These are phyloP conservation scores for Rhizophagus clarus DNA, from an alignment of 192 early-diverging fungal species.

Conservation along the genomic window DNA sequence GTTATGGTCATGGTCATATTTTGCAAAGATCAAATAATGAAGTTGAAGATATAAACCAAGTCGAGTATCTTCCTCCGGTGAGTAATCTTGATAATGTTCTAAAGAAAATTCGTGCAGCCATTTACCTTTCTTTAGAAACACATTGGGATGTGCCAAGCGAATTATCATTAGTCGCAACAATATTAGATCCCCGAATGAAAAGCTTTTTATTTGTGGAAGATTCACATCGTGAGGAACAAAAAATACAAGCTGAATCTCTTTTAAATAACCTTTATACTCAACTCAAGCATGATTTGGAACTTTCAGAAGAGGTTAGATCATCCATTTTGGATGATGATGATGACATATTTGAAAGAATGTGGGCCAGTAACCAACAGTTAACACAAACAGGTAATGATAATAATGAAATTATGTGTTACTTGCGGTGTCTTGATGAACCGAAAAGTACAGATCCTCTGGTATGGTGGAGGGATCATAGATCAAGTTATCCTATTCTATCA, in stretches of 20 bases:
- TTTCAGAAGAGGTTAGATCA: neutral
- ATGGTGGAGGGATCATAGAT: constrained; percentile 24
- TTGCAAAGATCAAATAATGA: neutral
- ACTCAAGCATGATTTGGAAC: neutral
- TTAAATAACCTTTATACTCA: neutral
- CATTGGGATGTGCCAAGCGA: neutral
- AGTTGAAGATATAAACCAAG: neutral
- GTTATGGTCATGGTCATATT: neutral
- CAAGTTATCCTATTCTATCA: constrained; percentile 20
- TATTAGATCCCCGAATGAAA: constrained; percentile 1
- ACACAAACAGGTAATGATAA: neutral
- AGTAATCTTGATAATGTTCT: neutral
- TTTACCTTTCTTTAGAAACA: neutral
- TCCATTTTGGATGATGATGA: neutral
- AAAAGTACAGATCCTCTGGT: constrained; percentile 11
- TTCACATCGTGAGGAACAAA: neutral
- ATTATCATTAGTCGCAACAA: neutral
- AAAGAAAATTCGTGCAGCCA: neutral
- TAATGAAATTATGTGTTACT: neutral
- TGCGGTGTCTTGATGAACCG: neutral
- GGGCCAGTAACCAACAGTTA: neutral
- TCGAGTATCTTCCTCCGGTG: neutral
- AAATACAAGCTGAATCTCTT: neutral
- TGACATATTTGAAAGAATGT: neutral
- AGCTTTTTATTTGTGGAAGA: neutral